Percentiles rank a stretch among this genome's conserved stretches.
Conservation (phyloP, 2,329 filamentous ascomycete species). For the Ambrosiella beaveri region DNA sequence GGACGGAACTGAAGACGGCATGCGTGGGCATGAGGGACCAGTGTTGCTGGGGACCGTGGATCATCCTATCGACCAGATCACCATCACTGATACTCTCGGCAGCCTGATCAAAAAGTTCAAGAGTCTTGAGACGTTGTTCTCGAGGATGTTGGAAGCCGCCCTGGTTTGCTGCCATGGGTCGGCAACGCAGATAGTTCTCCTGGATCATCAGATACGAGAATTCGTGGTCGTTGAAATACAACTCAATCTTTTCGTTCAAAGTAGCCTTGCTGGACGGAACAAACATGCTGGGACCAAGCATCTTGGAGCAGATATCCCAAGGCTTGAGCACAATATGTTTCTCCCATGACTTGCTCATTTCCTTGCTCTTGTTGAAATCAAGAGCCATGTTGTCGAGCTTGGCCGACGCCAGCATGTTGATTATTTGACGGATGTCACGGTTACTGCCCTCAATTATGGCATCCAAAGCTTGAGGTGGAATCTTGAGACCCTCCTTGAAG, state of each 20-base stretch:
- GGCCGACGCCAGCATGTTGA: slow-evolving; percentile 94
- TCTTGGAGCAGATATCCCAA: slow-evolving; percentile 93
- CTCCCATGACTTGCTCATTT: slow-evolving; percentile 96
- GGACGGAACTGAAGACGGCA: slow-evolving; percentile 85
- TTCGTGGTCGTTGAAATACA: slow-evolving; percentile 98
- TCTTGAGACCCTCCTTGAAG: slow-evolving; percentile 74
- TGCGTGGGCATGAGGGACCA: slow-evolving; percentile 98
- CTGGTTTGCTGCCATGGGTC: slow-evolving; percentile 46
- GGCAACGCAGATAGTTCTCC: slow-evolving; percentile 85
- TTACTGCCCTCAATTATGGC: slow-evolving; percentile 89
- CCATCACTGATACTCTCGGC: slow-evolving; percentile 95
- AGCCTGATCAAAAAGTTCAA: slow-evolving; percentile 74
- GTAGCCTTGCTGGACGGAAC: slow-evolving; percentile 66
- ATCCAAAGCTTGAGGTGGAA: slow-evolving; percentile 70
- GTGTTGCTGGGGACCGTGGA: slow-evolving; percentile 92
- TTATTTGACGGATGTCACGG: slow-evolving; percentile 91
- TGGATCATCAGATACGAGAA: slow-evolving; percentile 96
- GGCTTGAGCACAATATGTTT: slow-evolving; percentile 94
- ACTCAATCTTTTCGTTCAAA: slow-evolving; percentile 91
- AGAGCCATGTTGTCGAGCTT: slow-evolving; percentile 72
- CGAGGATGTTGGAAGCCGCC: slow-evolving; percentile 38
- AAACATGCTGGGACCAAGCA: slow-evolving; percentile 77
- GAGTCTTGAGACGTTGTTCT: slow-evolving; percentile 60
- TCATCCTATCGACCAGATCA: slow-evolving; percentile 92
- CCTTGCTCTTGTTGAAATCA: slow-evolving; percentile 70